phyloP scores from a whole-genome alignment of 2,329 filamentous ascomycete species.

The Calonectria leucothoes region DNA sequence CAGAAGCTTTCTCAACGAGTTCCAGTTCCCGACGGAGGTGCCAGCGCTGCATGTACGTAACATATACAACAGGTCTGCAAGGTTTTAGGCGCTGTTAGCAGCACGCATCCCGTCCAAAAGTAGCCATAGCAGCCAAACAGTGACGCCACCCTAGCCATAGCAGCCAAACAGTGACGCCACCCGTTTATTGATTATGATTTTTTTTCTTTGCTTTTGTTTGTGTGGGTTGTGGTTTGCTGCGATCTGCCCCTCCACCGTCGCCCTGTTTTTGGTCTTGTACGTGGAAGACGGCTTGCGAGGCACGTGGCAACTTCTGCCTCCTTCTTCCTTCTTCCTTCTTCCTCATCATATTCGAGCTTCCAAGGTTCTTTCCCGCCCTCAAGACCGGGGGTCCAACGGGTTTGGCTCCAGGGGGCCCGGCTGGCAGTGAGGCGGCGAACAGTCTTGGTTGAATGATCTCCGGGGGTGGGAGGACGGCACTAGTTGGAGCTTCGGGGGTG shows the following conservation, averaged over 20 bases:
- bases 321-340: neutral
- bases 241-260: neutral
- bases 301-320: conserved; percentile 4
- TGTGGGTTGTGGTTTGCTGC: neutral
- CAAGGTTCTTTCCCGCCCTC: neutral
- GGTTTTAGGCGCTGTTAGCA: neutral
- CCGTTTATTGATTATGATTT: too few species aligned
- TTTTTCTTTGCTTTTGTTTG: neutral
- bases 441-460: neutral
- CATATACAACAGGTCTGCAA: neutral
- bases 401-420: neutral
- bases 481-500: conserved; percentile 1
- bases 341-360: neutral
- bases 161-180: conserved; percentile 5
- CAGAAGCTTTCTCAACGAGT: conserved; percentile 38
- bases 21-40: conserved; percentile 23
- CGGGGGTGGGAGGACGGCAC: neutral
- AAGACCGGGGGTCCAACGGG: conserved; percentile 1
- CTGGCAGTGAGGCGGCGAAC: conserved; percentile 1
- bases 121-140: neutral
- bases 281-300: neutral
- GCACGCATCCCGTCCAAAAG: neutral
- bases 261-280: neutral
- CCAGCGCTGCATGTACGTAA: neutral
- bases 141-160: conserved; percentile 12